Percentiles rank a stretch among this genome's conserved stretches.
phyloP scores from a whole-genome alignment of 1,284 basidiomycete genomes.

The Heterobasidion irregulare region DNA sequence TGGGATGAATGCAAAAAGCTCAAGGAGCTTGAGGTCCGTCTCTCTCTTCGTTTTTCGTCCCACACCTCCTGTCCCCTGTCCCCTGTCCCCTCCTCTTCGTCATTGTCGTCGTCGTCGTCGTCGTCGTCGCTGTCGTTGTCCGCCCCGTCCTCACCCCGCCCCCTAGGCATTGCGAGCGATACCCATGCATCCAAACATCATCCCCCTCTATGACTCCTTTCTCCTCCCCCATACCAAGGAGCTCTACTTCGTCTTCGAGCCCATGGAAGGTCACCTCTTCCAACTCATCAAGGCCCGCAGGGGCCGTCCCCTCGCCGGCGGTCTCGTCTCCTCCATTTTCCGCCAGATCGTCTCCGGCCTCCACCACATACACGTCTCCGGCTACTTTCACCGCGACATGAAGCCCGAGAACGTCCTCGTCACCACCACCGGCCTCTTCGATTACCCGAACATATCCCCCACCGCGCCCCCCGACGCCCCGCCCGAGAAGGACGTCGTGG shows the following conservation, averaged over 20 bases:
- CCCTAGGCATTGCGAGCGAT: constrained; percentile 87
- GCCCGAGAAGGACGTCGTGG: constrained; percentile 89
- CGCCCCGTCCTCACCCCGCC: neutral
- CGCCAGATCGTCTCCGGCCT: constrained; percentile 88
- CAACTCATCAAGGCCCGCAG: constrained; percentile 98
- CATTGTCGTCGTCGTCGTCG: neutral
- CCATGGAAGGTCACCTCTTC: constrained; percentile 99
- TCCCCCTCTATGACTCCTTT: constrained; percentile 98
- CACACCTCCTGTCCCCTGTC: constrained; percentile 4
- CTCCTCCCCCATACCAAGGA: constrained; percentile 89
- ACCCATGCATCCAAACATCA: constrained; percentile 94
- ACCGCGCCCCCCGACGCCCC: constrained; percentile 46
- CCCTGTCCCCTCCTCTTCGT: constrained; percentile 10
- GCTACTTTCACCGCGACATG: constrained; percentile 99
- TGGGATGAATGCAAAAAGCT: constrained; percentile 96
- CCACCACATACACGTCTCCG: constrained; percentile 85
- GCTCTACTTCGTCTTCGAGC: constrained; percentile 99
- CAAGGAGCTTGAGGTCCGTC: constrained; percentile 89
- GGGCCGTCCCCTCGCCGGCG: constrained; percentile 89
- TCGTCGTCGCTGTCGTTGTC: too few relatives aligned
- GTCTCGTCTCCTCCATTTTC: constrained; percentile 93
- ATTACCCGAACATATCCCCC: constrained; percentile 81
- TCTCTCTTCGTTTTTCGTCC: constrained; percentile 12
- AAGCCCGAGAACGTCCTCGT: constrained; percentile 99
- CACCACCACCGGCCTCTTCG: constrained; percentile 95